Evolutionary conservation across 345 rosid genomes (phyloP).

Genomic region (Ailanthus altissimus): DNA sequence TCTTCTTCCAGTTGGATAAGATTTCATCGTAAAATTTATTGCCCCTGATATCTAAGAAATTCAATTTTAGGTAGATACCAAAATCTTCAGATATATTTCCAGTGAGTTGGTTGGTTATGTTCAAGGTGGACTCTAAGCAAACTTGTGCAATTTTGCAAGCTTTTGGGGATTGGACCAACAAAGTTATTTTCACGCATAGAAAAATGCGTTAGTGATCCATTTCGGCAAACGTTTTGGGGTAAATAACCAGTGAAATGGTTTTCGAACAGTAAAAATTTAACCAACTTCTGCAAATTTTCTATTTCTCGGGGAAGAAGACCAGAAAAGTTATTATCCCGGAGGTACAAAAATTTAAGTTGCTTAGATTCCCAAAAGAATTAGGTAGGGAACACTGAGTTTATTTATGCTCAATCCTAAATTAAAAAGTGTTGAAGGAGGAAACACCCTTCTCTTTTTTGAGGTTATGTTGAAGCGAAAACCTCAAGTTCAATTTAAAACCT

Average conservation of each 20-base stretch:
- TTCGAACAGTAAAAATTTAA: background rate
- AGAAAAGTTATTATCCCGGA: background rate
- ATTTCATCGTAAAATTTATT: background rate
- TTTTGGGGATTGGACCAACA: slow-evolving; percentile 20
- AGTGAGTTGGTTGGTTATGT: background rate
- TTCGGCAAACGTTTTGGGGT: slow-evolving; percentile 20
- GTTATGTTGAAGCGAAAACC: too few relatives aligned
- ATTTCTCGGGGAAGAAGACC: slow-evolving; percentile 13
- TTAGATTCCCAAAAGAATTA: background rate
- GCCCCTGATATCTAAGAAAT: background rate
- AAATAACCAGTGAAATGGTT: slow-evolving; percentile 23
- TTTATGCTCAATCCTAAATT: too few relatives aligned
- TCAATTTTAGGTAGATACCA: background rate
- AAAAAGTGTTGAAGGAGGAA: too few relatives aligned
- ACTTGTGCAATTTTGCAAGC: slow-evolving; percentile 23
- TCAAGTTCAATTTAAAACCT: too few relatives aligned
- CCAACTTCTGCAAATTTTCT: slow-evolving; percentile 7
- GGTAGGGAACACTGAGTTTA: background rate
- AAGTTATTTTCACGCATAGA: background rate
- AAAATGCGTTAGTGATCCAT: background rate
- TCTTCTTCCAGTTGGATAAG: background rate
- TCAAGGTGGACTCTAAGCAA: slow-evolving; percentile 15
- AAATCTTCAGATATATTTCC: background rate
- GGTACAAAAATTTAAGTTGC: background rate
- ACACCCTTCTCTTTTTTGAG: too few relatives aligned